Percentiles rank a stretch among this genome's conserved stretches.
These are phyloP conservation scores for Lentinula sp. DNA, from an alignment of 768 basidiomycete genomes.

Conservation along the genomic window DNA sequence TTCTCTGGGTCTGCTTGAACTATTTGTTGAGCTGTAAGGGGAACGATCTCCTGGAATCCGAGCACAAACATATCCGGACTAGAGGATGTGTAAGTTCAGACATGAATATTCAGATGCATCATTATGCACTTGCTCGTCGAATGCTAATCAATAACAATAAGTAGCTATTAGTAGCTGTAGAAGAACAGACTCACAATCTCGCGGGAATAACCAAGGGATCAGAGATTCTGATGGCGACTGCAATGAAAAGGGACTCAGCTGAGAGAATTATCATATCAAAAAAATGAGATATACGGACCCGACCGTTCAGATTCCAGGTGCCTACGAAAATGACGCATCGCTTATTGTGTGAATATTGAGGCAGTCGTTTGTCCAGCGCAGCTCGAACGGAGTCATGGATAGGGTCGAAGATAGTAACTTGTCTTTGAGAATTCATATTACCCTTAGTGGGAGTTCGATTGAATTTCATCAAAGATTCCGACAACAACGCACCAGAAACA, in stretches of 20 bases:
- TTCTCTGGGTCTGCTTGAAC: conserved; percentile 94
- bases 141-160: conserved; percentile 14
- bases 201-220: conserved; percentile 86
- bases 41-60: conserved; percentile 97
- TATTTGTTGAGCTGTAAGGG: conserved; percentile 96
- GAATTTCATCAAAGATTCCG: background rate
- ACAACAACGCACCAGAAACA: conserved; percentile 68
- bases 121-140: conserved; percentile 39
- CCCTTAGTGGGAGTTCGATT: conserved; percentile 50
- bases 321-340: conserved; percentile 77
- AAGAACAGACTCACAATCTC: conserved; percentile 48
- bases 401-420: conserved; percentile 90
- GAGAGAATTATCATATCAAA: background rate
- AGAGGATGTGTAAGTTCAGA: background rate
- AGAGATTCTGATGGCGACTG: conserved; percentile 79
- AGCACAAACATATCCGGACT: conserved; percentile 89
- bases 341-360: conserved; percentile 80
- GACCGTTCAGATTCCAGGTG: conserved; percentile 95
- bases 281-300: conserved; percentile 38
- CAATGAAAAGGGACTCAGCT: background rate
- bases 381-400: conserved; percentile 82
- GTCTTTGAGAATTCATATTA: conserved; percentile 81
- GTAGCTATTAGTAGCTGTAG: background rate
- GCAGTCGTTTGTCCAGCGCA: conserved; percentile 63
- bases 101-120: background rate